Conservation (phyloP, 1,284 basidiomycete species). For the Marasmius oreades region DNA sequence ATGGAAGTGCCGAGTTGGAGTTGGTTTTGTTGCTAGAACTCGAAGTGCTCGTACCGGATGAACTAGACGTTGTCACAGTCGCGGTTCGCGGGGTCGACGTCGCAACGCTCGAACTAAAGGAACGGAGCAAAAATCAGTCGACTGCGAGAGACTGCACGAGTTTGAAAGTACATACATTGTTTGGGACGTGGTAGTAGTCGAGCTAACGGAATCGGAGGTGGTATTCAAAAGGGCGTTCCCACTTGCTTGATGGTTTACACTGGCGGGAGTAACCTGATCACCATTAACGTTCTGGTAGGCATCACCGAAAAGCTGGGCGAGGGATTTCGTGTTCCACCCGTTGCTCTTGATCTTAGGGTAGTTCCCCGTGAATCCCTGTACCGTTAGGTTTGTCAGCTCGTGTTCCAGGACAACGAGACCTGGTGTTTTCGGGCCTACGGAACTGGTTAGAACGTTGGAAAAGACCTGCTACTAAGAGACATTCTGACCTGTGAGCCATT, state of each 20-base stretch:
- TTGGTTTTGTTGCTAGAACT: no score
- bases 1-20: no score
- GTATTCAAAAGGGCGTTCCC: neutral
- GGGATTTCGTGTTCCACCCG: slow-evolving; percentile 64
- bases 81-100: no score
- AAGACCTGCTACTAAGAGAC: neutral
- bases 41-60: no score
- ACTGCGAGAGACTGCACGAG: no score
- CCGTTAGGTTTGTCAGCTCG: slow-evolving; percentile 61
- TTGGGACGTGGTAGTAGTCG: no score
- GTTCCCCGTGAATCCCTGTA: slow-evolving; percentile 65
- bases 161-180: no score
- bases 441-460: slow-evolving; percentile 7
- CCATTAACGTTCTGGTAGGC: slow-evolving; percentile 54
- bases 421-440: slow-evolving; percentile 57
- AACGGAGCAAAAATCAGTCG: no score
- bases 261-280: neutral
- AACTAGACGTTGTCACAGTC: no score
- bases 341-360: slow-evolving; percentile 62
- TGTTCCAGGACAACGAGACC: slow-evolving; percentile 85
- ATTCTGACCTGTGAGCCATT: slow-evolving; percentile 51
- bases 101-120: no score
- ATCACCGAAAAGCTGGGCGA: slow-evolving; percentile 45
- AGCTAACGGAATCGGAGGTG: neutral
- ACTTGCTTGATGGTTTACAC: neutral